phyloP scores from a whole-genome alignment of 768 basidiomycete genomes.

The Mycena rosella region DNA sequence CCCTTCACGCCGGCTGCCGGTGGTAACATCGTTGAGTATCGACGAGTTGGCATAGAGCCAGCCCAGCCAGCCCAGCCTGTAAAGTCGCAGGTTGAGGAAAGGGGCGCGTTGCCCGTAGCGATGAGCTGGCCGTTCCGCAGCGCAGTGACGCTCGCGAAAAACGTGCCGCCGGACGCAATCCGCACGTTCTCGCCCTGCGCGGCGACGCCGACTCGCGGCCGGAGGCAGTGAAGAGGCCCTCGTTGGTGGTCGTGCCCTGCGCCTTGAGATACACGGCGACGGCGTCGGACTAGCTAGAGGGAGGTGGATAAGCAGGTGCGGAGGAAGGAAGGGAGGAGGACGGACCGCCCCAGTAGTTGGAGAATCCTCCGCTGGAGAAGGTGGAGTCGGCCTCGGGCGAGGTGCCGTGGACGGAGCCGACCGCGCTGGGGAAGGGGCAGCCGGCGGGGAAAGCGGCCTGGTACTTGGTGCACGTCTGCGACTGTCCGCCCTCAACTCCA shows the following conservation, averaged over 20 bases:
- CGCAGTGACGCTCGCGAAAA: too few relatives aligned
- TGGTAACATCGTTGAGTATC: too few relatives aligned
- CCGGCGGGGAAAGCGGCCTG: constrained; percentile 34
- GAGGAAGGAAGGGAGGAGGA: constrained; percentile 38
- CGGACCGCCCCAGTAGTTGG: constrained; percentile 26
- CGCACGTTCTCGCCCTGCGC: constrained; percentile 34
- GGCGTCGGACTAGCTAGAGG: constrained; percentile 35
- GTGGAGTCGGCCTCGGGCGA: constrained; percentile 29
- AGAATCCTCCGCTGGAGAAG: constrained; percentile 34
- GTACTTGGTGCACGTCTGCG: constrained; percentile 28
- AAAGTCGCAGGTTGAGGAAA: too few relatives aligned
- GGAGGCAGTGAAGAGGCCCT: constrained; percentile 47
- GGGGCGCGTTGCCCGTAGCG: too few relatives aligned
- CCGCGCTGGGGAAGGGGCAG: constrained; percentile 32
- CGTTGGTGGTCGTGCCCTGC: constrained; percentile 40
- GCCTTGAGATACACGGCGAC: constrained; percentile 43
- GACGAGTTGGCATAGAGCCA: too few relatives aligned
- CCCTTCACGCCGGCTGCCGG: too few relatives aligned
- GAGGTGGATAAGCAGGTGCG: constrained; percentile 33
- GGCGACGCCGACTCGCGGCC: constrained; percentile 46
- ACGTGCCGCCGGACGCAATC: too few relatives aligned
- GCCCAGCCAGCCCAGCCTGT: too few relatives aligned
- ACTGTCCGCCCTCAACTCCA: constrained; percentile 27
- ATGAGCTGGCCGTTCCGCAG: too few relatives aligned
- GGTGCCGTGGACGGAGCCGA: constrained; percentile 24